These are phyloP conservation scores for Epichloe sp. DNA, from an alignment of 2,329 filamentous ascomycete species.

Conservation along the genomic window DNA sequence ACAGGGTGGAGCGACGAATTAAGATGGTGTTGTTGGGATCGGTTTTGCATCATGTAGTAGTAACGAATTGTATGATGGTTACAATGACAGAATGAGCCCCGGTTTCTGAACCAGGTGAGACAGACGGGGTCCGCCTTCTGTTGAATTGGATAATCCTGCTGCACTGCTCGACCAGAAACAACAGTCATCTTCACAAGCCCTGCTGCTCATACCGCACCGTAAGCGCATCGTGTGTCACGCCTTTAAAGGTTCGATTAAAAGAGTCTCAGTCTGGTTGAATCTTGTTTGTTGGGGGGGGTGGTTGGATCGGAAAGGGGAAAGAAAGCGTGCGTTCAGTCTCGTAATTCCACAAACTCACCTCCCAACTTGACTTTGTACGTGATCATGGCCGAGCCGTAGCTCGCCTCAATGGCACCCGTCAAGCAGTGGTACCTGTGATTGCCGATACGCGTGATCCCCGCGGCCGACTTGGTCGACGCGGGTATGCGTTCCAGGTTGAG, in stretches of 20 bases:
- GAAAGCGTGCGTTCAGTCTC: background rate
- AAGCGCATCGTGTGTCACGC: conserved; percentile 24
- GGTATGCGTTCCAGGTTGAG: conserved; percentile 24
- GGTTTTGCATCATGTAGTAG: background rate
- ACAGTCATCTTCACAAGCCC: background rate
- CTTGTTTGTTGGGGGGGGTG: too few species aligned
- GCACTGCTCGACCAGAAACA: too few species aligned
- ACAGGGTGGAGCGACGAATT: conserved; percentile 21
- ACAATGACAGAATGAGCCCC: background rate
- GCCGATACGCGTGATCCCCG: conserved; percentile 21
- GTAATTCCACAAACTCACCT: conserved; percentile 14
- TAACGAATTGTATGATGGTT: background rate
- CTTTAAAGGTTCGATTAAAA: conserved; percentile 8
- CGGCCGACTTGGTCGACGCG: conserved; percentile 16
- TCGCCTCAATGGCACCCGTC: conserved; percentile 23
- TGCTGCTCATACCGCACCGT: conserved; percentile 21
- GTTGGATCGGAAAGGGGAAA: too few species aligned
- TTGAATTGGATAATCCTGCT: too few species aligned
- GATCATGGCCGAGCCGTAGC: conserved; percentile 25
- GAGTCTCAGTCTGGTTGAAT: background rate
- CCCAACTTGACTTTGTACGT: conserved; percentile 25
- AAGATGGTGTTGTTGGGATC: background rate
- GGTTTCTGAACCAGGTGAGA: too few species aligned
- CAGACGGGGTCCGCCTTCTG: too few species aligned
- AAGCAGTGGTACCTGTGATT: conserved; percentile 24